A percentile compares a stretch with the other conserved stretches of the same genome.
Conservation (phyloP, 2,329 filamentous ascomycete genomes). For the Cytospora chrysosperma region DNA sequence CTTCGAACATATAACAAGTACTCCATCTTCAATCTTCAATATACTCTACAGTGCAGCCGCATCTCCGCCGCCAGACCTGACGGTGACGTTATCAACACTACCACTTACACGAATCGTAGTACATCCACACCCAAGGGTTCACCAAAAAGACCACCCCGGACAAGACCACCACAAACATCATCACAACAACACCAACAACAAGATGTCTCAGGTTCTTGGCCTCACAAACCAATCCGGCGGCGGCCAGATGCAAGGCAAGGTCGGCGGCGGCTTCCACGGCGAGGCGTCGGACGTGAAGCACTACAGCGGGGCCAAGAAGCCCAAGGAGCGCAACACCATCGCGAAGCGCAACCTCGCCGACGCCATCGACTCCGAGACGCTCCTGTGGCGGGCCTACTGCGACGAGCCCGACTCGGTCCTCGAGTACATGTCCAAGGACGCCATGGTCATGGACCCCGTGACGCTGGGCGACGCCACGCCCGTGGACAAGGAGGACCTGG, state of each 20-base stretch:
- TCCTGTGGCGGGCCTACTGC: slow-evolving; percentile 40
- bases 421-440: slow-evolving; percentile 40
- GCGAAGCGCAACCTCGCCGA: slow-evolving; percentile 39
- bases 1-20: neutral
- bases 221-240: slow-evolving; percentile 5
- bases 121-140: neutral
- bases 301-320: slow-evolving; percentile 29
- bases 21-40: neutral
- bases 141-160: neutral
- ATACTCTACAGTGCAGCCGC: neutral
- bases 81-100: neutral
- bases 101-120: neutral
- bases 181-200: neutral
- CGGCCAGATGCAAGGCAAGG: slow-evolving; percentile 14
- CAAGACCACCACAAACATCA: neutral
- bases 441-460: slow-evolving; percentile 39
- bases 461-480: slow-evolving; percentile 31
- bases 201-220: neutral
- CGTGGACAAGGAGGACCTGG: slow-evolving; percentile 32
- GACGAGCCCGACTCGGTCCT: slow-evolving; percentile 36
- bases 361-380: slow-evolving; percentile 39
- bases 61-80: neutral
- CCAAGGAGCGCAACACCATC: slow-evolving; percentile 38
- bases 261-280: slow-evolving; percentile 18
- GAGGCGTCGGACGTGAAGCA: slow-evolving; percentile 23